Conservation (phyloP, 2,329 filamentous ascomycete species). For the Pyrenophora seminiperda region DNA sequence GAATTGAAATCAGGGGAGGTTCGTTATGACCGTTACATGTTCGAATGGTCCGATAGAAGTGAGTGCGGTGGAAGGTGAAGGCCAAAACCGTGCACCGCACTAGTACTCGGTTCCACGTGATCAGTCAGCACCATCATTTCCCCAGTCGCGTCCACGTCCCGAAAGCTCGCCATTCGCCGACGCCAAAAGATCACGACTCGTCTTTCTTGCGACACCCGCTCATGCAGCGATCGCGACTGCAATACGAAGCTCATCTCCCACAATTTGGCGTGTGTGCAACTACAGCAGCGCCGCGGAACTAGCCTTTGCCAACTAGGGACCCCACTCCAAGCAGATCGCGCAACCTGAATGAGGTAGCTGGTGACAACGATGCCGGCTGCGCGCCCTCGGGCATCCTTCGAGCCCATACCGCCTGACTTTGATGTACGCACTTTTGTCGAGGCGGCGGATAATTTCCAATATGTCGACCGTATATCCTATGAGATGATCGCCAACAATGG, state of each 20-base stretch:
- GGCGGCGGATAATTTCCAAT: constrained; percentile 81
- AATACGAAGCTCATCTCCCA: neutral
- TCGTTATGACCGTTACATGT: neutral
- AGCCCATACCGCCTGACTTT: constrained; percentile 85
- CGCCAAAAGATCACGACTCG: neutral
- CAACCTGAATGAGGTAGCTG: constrained; percentile 17
- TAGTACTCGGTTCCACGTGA: constrained; percentile 23
- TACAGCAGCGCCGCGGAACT: constrained; percentile 5
- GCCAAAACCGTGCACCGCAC: constrained; percentile 9
- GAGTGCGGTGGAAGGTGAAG: constrained; percentile 1
- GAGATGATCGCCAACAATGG: constrained; percentile 79
- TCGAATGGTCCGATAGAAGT: neutral
- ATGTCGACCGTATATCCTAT: constrained; percentile 78
- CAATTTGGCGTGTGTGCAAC: neutral
- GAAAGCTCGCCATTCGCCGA: neutral
- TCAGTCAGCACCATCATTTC: constrained; percentile 1
- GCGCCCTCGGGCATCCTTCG: constrained; percentile 85
- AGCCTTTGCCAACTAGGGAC: neutral
- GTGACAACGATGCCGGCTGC: constrained; percentile 70
- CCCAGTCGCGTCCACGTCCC: constrained; percentile 4
- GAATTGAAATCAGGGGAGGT: no score
- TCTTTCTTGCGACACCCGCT: neutral
- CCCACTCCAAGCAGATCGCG: constrained; percentile 2
- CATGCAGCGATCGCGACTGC: neutral
- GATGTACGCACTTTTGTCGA: constrained; percentile 78